These are phyloP conservation scores for Kickxella alabastrina DNA, from an alignment of 192 early-diverging fungal species.

Conservation along the genomic window DNA sequence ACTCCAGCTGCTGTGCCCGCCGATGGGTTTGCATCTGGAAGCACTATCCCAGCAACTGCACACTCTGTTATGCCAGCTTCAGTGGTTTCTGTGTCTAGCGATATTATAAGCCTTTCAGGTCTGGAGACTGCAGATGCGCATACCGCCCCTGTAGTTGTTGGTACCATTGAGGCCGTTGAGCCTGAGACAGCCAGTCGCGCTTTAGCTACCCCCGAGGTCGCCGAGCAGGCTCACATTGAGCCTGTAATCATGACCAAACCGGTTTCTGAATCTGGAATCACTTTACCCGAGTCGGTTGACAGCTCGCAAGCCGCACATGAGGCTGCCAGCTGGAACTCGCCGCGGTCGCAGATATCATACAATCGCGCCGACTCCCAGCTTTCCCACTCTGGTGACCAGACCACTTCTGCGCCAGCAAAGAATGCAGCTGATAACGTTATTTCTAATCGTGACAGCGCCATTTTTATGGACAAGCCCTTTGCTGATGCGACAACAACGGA, in stretches of 20 bases:
- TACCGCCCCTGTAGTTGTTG: conserved; percentile 35
- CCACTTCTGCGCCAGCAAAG: conserved; percentile 5
- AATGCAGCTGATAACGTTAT: conserved; percentile 1
- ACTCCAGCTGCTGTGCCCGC: background rate
- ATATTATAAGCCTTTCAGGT: background rate
- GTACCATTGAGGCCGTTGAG: conserved; percentile 23
- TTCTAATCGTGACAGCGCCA: conserved; percentile 40
- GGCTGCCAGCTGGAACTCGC: conserved; percentile 12
- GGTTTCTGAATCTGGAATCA: conserved; percentile 2
- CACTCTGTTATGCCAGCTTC: background rate
- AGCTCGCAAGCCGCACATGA: conserved; percentile 4
- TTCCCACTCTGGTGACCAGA: conserved; percentile 8
- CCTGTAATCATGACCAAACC: no score
- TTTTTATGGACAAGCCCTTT: conserved; percentile 30
- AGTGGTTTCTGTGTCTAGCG: background rate
- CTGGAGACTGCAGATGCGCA: conserved; percentile 11
- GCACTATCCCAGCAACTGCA: background rate
- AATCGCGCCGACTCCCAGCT: conserved; percentile 34
- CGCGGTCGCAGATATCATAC: conserved; percentile 41
- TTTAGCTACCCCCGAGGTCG: background rate
- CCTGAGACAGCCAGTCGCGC: background rate
- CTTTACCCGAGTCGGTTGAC: background rate
- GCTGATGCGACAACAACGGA: background rate
- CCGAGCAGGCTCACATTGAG: conserved; percentile 13
- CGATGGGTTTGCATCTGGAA: background rate